phyloP scores from a whole-genome alignment of 1,284 basidiomycete genomes.

The Naganishia cerealis region DNA sequence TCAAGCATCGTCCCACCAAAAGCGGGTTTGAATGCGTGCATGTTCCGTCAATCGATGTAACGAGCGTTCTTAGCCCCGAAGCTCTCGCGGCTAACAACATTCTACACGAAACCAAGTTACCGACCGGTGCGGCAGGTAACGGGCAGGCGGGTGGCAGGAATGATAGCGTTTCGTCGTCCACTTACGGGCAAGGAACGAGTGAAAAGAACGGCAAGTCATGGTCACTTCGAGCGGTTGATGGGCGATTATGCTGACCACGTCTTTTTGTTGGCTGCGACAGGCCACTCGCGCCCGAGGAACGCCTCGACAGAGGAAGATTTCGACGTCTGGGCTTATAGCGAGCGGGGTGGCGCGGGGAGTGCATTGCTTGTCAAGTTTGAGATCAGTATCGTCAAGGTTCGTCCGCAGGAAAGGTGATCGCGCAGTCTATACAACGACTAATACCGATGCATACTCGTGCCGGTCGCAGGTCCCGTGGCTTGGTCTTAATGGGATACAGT shows the following conservation, averaged over 20 bases:
- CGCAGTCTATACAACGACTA: constrained; percentile 6
- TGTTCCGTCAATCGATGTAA: constrained; percentile 84
- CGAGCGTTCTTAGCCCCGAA: constrained; percentile 59
- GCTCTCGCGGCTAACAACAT: constrained; percentile 12
- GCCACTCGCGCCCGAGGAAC: constrained; percentile 2
- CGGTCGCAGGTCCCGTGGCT: constrained; percentile 79
- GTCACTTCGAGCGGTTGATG: too few relatives aligned
- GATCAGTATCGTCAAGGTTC: constrained; percentile 88
- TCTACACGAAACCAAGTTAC: constrained; percentile 1
- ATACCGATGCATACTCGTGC: not conserved
- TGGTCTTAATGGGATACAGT: constrained; percentile 92
- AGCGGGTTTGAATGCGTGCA: constrained; percentile 95
- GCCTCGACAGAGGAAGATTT: constrained; percentile 59
- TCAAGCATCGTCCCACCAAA: constrained; percentile 86
- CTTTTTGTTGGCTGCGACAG: not conserved
- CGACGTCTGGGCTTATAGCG: constrained; percentile 67
- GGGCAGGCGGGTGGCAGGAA: not conserved
- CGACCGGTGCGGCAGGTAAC: not conserved
- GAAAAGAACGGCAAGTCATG: constrained; percentile 5
- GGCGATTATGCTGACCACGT: not conserved
- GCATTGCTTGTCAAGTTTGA: constrained; percentile 86
- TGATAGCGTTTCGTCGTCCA: constrained; percentile 4
- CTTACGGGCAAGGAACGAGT: not conserved
- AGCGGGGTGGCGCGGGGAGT: constrained; percentile 58
- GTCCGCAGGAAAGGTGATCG: constrained; percentile 42